phyloP scores from a whole-genome alignment of 148 eudicot genomes.

The Polygonum maritimum region DNA sequence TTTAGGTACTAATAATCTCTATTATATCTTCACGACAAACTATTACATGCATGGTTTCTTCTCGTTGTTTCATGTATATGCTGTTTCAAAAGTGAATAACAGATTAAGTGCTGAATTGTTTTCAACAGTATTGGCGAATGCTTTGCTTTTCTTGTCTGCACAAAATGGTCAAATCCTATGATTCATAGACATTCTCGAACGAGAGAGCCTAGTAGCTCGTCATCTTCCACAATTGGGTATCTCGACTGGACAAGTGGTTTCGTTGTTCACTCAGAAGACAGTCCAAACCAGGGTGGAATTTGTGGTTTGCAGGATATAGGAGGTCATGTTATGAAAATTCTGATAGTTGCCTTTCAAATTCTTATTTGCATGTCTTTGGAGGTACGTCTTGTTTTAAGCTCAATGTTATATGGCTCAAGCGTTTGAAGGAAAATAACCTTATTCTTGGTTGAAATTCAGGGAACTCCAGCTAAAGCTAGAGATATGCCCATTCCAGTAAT shows the following conservation, averaged over 20 bases:
- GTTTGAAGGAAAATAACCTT: background rate
- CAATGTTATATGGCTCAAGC: conserved; percentile 5
- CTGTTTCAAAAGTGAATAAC: background rate
- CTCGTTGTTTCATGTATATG: background rate
- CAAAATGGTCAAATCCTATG: conserved; percentile 92
- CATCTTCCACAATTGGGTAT: conserved; percentile 54
- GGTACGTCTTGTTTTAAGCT: conserved; percentile 25
- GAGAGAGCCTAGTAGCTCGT: conserved; percentile 51
- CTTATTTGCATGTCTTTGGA: conserved; percentile 88
- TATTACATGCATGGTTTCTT: background rate
- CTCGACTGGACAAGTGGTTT: conserved; percentile 77
- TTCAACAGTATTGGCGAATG: conserved; percentile 80
- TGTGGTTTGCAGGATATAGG: conserved; percentile 81
- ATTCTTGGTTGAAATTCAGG: conserved; percentile 36
- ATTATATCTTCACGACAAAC: background rate
- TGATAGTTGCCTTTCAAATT: conserved; percentile 66
- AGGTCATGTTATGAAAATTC: conserved; percentile 90
- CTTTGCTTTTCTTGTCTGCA: conserved; percentile 97
- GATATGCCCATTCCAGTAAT: conserved; percentile 55
- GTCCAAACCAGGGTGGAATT: conserved; percentile 41
- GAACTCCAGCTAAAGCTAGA: conserved; percentile 67
- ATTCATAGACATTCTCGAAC: conserved; percentile 49
- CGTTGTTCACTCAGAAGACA: conserved; percentile 49
- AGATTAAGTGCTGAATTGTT: conserved; percentile 2
- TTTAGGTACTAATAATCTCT: conserved; percentile 45